Evolutionary conservation across 1,284 basidiomycete genomes (phyloP), one percentile per base, ranked within the genome.

Genomic region (Trichosporon faecale): DNA sequence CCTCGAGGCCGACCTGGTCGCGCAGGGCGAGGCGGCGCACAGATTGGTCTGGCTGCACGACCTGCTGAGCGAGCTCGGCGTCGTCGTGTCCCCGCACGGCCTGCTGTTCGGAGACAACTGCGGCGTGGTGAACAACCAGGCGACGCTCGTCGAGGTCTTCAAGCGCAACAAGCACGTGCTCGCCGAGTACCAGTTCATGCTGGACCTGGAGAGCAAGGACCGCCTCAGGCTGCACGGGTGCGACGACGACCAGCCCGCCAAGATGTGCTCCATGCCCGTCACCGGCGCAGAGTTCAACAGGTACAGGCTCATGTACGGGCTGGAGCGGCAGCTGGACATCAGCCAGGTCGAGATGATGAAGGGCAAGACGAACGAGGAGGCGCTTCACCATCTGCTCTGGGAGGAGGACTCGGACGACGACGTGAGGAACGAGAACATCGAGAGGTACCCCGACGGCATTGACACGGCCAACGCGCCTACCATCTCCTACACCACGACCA

Each of bases 1-100:
- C 16, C 57, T 61, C 23, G 57, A 61, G 57, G 37, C 29, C 7
- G 67, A 72, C 52, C 69, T 71, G 1, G 35, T 7, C 16, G 52
- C 37, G 5, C 70, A 33, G 21, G 68, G 40, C 0, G 65, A 66
- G 40, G 67, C 66, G 1, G 69, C 66, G 16, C 23, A 46, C 57
- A 14, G 57, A 2, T 29, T 61, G 18, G 27, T 31, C 4, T 61
- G 57, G 57, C 57, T 61, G 29, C 27, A 61, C 31, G 57, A 61
- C 57, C 57, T 61, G 16, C 27, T 61, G 5, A 21, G 18, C 18
- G 57, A 61, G 57, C 57, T 61, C 18, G 57, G 57, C 57, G 29
- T 61, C 29, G 29, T 61, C 6, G 57, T 61, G 6, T 31, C 27
- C 16, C 27, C 27, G 29, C 23, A 61, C 29, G 57, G 57, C 4